Percentiles rank a stretch among this genome's conserved stretches.
Evolutionary conservation across 73 alveolate genomes (phyloP).

Genomic region (Uronychia binucleata): DNA sequence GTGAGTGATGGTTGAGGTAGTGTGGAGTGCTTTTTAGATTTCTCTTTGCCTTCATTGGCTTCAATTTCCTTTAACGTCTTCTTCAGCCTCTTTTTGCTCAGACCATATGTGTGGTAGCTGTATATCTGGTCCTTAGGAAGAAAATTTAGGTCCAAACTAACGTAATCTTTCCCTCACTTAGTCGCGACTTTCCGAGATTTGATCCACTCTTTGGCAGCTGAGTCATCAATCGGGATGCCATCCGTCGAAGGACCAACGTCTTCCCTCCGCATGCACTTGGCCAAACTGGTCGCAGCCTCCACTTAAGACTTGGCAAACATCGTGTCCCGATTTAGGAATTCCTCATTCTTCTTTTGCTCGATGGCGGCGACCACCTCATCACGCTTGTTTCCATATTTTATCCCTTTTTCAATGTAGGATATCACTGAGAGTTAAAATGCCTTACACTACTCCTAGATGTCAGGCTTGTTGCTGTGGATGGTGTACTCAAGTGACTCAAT

Average conservation of each 20-base stretch:
- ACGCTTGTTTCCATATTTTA: neutral
- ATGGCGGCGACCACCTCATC: neutral
- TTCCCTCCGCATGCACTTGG: neutral
- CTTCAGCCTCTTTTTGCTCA: neutral
- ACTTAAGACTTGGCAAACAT: too few species aligned
- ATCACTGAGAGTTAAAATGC: neutral
- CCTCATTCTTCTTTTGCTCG: neutral
- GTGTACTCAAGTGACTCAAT: neutral
- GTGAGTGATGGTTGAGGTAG: too few species aligned
- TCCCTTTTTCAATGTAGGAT: neutral
- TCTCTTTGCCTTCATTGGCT: neutral
- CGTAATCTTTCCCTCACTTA: neutral
- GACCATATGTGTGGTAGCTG: neutral
- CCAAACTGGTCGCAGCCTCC: neutral
- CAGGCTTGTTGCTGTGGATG: neutral
- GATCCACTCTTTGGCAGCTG: neutral
- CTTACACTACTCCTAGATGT: neutral
- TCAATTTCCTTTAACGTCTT: neutral
- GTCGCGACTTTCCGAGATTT: neutral
- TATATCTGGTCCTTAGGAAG: neutral
- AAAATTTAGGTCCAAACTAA: neutral
- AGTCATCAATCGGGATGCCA: neutral
- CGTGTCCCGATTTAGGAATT: too few species aligned
- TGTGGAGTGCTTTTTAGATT: neutral
- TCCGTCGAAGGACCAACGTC: neutral